Evolutionary conservation across 1,284 basidiomycete genomes (phyloP).

Genomic region (Fomes fomentarius): DNA sequence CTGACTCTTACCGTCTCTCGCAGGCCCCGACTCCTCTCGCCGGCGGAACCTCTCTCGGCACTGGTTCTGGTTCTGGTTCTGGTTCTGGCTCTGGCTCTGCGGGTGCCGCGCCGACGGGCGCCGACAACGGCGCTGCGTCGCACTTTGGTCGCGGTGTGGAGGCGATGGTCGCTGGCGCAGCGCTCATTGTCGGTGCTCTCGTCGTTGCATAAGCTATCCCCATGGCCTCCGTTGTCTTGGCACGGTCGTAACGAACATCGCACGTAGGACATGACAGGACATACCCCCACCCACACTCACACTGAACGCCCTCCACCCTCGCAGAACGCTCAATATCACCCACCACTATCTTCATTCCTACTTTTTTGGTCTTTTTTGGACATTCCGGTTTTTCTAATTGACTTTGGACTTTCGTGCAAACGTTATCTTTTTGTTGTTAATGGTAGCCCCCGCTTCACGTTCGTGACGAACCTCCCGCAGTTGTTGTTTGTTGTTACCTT

Average conservation of each 20-base stretch:
- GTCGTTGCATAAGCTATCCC: slow-evolving; percentile 14
- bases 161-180: slow-evolving; percentile 13
- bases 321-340: too few relatives aligned
- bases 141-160: slow-evolving; percentile 3
- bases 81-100: slow-evolving; percentile 3
- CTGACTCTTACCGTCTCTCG: background rate
- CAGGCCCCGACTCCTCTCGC: background rate
- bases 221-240: too few relatives aligned
- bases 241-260: background rate
- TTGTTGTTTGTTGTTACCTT: too few relatives aligned
- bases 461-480: too few relatives aligned
- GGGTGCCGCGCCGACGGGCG: slow-evolving; percentile 1
- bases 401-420: too few relatives aligned
- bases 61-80: too few relatives aligned
- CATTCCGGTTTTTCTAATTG: too few relatives aligned
- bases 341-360: too few relatives aligned
- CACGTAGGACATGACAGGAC: background rate
- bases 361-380: too few relatives aligned
- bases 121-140: slow-evolving; percentile 17
- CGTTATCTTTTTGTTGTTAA: too few relatives aligned
- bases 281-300: background rate
- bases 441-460: too few relatives aligned
- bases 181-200: slow-evolving; percentile 16
- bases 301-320: too few relatives aligned
- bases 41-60: background rate